Evolutionary conservation across 768 basidiomycete genomes (phyloP), one percentile per base, ranked within the genome.

Genomic region (Coprinopsis sp.): DNA sequence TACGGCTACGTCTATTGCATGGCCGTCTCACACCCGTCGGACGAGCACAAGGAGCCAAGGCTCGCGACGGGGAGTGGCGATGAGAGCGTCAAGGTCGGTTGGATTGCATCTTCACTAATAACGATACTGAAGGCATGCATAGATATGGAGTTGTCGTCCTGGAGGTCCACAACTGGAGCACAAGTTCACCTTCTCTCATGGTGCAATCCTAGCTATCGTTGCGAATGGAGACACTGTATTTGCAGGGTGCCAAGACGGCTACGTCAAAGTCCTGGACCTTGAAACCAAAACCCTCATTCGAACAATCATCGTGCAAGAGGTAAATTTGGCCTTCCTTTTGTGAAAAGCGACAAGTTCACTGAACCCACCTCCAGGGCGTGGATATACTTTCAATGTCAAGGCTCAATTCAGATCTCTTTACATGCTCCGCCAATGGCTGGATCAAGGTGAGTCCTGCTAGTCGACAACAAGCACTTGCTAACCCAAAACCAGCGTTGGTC

Each of bases 1-100:
- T 94, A 82, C 60, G 95, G 95, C 7, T 98, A 98, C 58, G 77
- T 97, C 11, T 94, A 95, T 60, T 91, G 87, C 55, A 82, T 92
- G 81, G 58, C 65, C 5, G 55, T 71, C 21, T 47, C 74, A 6
- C 23, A 55, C 48, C 29, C 57, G 47, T 44, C 48, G 30, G 57
- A 65, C 42, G 37, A 53, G 23, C 55, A 54, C 3, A 50, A 56
- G 28, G 60, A 59, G 11, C 58, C 57, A 14, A 76, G 80, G 45
- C 74, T 96, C 12, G 77, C 87, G 11, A 91, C 90, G 12, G 92
- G 92, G 12, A 87, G 91, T 50, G 95, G 95, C 0, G 95, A 98
- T 52, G 91, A 92, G 58, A 79, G 78, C 4, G 81, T 97, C 57
- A 96, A 95, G 71, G 87, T 89, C 37, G 16, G 19, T 8, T 12